Conservation (phyloP, 108 stramenopile species). For the Craspedostauros australis region DNA sequence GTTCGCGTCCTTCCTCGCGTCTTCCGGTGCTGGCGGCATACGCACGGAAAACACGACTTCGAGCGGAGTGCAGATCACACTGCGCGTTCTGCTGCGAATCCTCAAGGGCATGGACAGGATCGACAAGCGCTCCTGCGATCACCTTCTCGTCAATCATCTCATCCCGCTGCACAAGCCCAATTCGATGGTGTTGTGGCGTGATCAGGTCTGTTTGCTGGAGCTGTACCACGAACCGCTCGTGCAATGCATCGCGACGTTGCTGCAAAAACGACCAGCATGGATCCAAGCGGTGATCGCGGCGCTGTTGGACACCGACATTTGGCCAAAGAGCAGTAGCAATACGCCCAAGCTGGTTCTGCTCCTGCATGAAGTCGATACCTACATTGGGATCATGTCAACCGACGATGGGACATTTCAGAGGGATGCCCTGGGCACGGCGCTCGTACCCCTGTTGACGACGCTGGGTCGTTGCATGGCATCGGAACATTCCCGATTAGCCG, state of each 20-base stretch:
- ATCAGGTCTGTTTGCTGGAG: constrained; percentile 67
- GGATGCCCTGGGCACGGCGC: constrained; percentile 10
- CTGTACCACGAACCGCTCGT: constrained; percentile 76
- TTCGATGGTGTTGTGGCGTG: constrained; percentile 82
- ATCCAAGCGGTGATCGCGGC: constrained; percentile 37
- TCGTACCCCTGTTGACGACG: constrained; percentile 6
- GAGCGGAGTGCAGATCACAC: constrained; percentile 45
- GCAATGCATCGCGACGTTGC: constrained; percentile 54
- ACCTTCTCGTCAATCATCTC: constrained; percentile 51
- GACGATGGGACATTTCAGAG: constrained; percentile 32
- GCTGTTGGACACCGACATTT: constrained; percentile 66
- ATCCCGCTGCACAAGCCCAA: constrained; percentile 73
- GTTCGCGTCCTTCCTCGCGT: constrained; percentile 24
- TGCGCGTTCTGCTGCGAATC: constrained; percentile 49
- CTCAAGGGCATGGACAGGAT: constrained; percentile 28
- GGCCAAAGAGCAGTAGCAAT: constrained; percentile 52
- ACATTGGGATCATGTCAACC: too few species aligned
- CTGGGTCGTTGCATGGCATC: constrained; percentile 64
- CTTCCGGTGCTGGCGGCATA: constrained; percentile 15
- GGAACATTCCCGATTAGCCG: constrained; percentile 73
- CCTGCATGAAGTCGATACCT: constrained; percentile 79
- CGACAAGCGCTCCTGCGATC: constrained; percentile 23
- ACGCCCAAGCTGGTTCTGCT: constrained; percentile 74
- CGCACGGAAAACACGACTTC: constrained; percentile 60
- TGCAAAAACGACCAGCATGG: constrained; percentile 35